These are phyloP conservation scores for Reutealis trisperma DNA, from an alignment of 345 rosid species.

Conservation along the genomic window DNA sequence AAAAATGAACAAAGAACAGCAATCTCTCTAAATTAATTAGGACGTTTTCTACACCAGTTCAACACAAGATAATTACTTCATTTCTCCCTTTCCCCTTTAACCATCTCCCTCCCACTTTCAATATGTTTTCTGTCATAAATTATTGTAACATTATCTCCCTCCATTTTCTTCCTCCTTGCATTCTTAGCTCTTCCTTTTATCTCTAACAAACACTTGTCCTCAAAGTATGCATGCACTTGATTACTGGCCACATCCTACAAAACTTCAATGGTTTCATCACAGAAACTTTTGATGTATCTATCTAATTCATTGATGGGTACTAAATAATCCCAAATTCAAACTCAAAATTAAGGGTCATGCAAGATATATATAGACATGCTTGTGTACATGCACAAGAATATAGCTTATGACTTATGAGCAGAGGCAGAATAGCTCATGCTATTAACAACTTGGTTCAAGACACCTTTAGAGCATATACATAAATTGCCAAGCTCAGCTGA, in stretches of 20 bases:
- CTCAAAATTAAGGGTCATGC: not conserved
- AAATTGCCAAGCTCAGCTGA: not conserved
- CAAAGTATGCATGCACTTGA: not conserved
- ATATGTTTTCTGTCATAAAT: too few relatives aligned
- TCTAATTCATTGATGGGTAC: too few relatives aligned
- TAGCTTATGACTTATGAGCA: not conserved
- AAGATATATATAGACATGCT: not conserved
- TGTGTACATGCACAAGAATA: not conserved
- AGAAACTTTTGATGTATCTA: not conserved
- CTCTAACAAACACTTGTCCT: not conserved
- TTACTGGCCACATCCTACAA: not conserved
- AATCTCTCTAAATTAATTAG: not conserved
- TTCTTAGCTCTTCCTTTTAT: not conserved
- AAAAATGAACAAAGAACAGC: not conserved
- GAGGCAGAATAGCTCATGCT: not conserved
- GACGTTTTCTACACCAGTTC: not conserved
- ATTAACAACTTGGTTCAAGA: not conserved
- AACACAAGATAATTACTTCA: not conserved
- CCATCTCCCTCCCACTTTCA: not conserved
- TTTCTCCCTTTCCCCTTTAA: too few relatives aligned
- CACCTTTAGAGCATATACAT: not conserved
- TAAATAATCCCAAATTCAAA: not conserved
- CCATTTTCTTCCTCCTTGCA: not conserved
- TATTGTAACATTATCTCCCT: too few relatives aligned
- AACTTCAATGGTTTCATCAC: not conserved